Percentiles rank a stretch among this genome's conserved stretches.
Conservation (phyloP, 208 protist genomes). For the Leishmania tropica region DNA sequence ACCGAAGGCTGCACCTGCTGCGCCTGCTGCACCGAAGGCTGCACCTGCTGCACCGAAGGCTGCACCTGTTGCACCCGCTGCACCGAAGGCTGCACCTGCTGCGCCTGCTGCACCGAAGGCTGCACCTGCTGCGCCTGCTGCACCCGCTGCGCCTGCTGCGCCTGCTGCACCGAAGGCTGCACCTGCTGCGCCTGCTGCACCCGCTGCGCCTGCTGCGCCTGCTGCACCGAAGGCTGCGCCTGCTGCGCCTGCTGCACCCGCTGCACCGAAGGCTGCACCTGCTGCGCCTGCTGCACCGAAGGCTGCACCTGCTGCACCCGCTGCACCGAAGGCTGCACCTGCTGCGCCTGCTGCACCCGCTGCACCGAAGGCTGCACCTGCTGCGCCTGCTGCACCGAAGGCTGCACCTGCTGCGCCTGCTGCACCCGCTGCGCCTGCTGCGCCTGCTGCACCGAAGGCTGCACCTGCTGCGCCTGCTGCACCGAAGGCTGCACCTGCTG, state of each 20-base stretch:
- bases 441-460: not conserved
- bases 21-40: not conserved
- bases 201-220: slow-evolving; percentile 17
- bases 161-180: not conserved
- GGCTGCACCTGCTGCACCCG: not conserved
- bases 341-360: not conserved
- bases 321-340: not conserved
- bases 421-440: not conserved
- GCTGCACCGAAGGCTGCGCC: slow-evolving; percentile 24
- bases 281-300: not conserved
- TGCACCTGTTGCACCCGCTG: not conserved
- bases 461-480: not conserved
- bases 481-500: slow-evolving; percentile 5
- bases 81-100: not conserved
- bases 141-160: not conserved
- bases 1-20: not conserved
- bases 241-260: slow-evolving; percentile 20
- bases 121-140: not conserved
- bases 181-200: slow-evolving; percentile 3
- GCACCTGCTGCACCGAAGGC: not conserved
- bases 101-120: not conserved
- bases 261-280: slow-evolving; percentile 4
- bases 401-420: slow-evolving; percentile 15
- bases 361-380: too few relatives aligned
- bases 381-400: slow-evolving; percentile 14